Percentiles rank a stretch among this genome's conserved stretches.
These are phyloP conservation scores for Desmodesmus armatus DNA, from an alignment of 139 green algal genomes.

Conservation along the genomic window DNA sequence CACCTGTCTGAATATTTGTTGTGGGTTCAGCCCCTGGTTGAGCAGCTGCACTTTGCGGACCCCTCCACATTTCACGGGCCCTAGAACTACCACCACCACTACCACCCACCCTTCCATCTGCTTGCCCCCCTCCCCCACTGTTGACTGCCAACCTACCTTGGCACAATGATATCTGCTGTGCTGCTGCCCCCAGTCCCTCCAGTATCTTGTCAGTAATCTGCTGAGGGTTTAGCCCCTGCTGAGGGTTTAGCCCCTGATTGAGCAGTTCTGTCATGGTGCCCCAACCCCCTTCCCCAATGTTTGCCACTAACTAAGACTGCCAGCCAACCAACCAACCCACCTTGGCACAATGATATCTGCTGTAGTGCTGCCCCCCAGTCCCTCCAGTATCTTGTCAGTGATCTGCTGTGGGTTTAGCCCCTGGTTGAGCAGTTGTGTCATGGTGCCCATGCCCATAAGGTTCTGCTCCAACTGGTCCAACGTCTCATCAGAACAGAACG, in stretches of 20 bases:
- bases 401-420: slow-evolving; percentile 73
- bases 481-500: slow-evolving; percentile 91
- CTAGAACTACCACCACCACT: no score
- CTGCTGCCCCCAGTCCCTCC: slow-evolving; percentile 65
- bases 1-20: no score
- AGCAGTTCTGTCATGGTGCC: slow-evolving; percentile 76
- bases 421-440: slow-evolving; percentile 76
- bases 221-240: no score
- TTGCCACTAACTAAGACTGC: background rate
- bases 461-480: slow-evolving; percentile 83
- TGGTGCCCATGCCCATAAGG: slow-evolving; percentile 65
- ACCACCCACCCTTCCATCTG: no score
- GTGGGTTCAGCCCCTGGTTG: slow-evolving; percentile 62
- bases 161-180: slow-evolving; percentile 57
- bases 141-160: no score
- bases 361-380: slow-evolving; percentile 60
- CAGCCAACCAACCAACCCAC: slow-evolving; percentile 23
- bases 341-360: slow-evolving; percentile 61
- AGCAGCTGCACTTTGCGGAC: no score
- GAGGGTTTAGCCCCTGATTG: slow-evolving; percentile 62
- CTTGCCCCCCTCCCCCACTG: no score
- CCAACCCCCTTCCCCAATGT: background rate
- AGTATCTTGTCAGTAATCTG: slow-evolving; percentile 80
- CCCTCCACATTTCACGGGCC: no score
- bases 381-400: slow-evolving; percentile 74